Base-by-base conservation (phyloP, 352 stramenopile species). In the Phytophthora lateralis region DNA sequence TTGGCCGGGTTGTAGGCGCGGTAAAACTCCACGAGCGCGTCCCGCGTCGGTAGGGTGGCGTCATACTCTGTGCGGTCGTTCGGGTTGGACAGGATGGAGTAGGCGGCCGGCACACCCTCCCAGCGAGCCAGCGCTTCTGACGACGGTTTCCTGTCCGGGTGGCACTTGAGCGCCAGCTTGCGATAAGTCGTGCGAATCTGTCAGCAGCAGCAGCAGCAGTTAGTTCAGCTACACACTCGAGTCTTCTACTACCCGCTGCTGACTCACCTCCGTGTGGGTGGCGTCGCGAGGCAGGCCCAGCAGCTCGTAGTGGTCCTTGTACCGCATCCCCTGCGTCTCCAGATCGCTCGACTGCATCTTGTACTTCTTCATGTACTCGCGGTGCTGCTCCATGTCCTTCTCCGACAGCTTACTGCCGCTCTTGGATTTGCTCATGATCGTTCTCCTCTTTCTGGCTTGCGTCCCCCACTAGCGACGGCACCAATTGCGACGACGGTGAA, bases 131-230 rank as follows among this genome's bases (percentile, higher is more conserved):
- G 71, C 9, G 80, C 82, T 39, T 89, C 82, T 1, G 73, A 50
- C 1, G 71, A 83, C 45, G 90, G 85, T 73, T 99, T 99, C 61
- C 97, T 95, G 63, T 98, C 91, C 1, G 91, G 91, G 60, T 98
- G 91, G 52, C 85, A 96, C 56, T 83, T 82, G 35, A 96, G 76
- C 39, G 85, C 89, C 38, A 97, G 66, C 63, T 86, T 94, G 8
- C 88, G 85, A 63, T 98, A 98, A 5, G 90, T 87, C 45, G 86
- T 78, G 60, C 98, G 98, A 69, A 99, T 99, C 80, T 91, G 52
- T 29, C 17, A 64, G 14, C 20, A n/a, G n/a, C n/a, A n/a, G 12
- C 18, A 35, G 15, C 34, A 48, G 12, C 38, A 14, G 55, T 58
- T 38, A 63, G 46, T 59, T 26, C 27, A 11, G 7, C 17, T 9